A percentile compares a stretch with the other conserved stretches of the same genome.
These are phyloP conservation scores for Malassezia nana DNA, from an alignment of 1,284 basidiomycete genomes.

Conservation along the genomic window DNA sequence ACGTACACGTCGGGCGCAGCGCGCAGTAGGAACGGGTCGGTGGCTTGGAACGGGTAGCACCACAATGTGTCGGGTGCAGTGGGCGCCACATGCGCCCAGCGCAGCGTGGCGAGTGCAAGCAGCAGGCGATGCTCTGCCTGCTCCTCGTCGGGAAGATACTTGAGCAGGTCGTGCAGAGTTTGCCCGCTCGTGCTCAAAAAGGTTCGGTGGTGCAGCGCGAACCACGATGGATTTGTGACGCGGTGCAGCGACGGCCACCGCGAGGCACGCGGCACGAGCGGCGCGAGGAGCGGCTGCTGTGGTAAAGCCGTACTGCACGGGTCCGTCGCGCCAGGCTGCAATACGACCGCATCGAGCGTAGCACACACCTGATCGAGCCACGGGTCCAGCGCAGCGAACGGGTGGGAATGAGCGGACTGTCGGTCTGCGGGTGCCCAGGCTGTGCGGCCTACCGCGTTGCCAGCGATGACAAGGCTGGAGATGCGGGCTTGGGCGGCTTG, in stretches of 20 bases:
- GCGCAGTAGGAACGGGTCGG: conserved; percentile 78
- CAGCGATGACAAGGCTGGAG: conserved; percentile 30
- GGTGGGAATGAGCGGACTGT: background rate
- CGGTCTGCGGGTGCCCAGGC: conserved; percentile 5
- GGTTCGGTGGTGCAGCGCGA: conserved; percentile 52
- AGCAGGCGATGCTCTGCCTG: conserved; percentile 50
- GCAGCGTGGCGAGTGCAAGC: conserved; percentile 68
- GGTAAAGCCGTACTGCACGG: conserved; percentile 80
- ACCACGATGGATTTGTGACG: conserved; percentile 83
- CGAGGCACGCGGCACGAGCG: conserved; percentile 66
- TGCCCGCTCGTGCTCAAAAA: conserved; percentile 83
- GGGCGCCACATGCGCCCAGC: conserved; percentile 91
- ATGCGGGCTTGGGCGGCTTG: conserved; percentile 19
- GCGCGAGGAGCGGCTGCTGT: conserved; percentile 81
- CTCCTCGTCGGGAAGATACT: conserved; percentile 58
- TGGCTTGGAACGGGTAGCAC: conserved; percentile 84
- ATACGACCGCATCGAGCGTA: conserved; percentile 10
- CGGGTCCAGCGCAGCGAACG: conserved; percentile 11
- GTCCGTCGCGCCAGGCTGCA: conserved; percentile 72
- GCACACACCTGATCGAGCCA: conserved; percentile 13
- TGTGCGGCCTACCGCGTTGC: conserved; percentile 27
- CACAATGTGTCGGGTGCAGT: conserved; percentile 96
- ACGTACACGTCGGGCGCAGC: conserved; percentile 80
- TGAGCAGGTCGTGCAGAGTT: conserved; percentile 85
- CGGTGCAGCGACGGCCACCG: conserved; percentile 59